Base-by-base conservation (phyloP, 331 rosid species). In the Pyrus hybrid region DNA sequence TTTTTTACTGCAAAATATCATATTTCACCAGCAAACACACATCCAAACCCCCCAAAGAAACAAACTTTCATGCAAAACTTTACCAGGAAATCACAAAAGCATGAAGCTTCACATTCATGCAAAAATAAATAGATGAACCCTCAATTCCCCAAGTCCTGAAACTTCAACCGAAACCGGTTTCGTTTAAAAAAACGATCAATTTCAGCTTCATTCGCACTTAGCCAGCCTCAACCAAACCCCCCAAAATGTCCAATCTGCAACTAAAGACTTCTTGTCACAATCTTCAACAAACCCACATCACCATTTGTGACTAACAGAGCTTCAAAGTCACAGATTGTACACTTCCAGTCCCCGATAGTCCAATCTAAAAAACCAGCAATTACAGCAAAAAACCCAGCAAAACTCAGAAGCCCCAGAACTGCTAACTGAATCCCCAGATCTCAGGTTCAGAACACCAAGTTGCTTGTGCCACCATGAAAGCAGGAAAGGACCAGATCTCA, bases 161-260 rank as follows among this genome's bases (percentile, higher is more conserved):
- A 63, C 78, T 80, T 82, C 91, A 87, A 81, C 86, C 85, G 73
- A 84, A 84, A 69, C 88, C 86, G 72, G 83, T 87, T 82, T 83
- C 85, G 58, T 85, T 82, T 69, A 72, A 80, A 61, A 84, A 81
- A 43, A 82, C 77, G 60, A 78, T 60, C 69, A 79, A 77, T 70
- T 80, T 82, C 75, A 87, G 84, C 88, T 79, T 87, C 91, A 82
- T 85, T 79, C 85, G 82, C 83, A 45, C 70, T 47, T 72, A 69
- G 68, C 71, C 62, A 69, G 67, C 81, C 65, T 80, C 63, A 66
- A 68, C 81, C 83, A 3, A 67, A 71, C 79, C 85, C 85, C 87
- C 79, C 72, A 56, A 21, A 77, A 53, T 60, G 57, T 58, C 83
- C 71, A 37, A 37, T 37, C 45, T 37, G 45, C 45, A 37, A 37